Evolutionary conservation across 2,329 filamentous ascomycete genomes (phyloP).

Genomic region (Colletotrichum gigasporum): DNA sequence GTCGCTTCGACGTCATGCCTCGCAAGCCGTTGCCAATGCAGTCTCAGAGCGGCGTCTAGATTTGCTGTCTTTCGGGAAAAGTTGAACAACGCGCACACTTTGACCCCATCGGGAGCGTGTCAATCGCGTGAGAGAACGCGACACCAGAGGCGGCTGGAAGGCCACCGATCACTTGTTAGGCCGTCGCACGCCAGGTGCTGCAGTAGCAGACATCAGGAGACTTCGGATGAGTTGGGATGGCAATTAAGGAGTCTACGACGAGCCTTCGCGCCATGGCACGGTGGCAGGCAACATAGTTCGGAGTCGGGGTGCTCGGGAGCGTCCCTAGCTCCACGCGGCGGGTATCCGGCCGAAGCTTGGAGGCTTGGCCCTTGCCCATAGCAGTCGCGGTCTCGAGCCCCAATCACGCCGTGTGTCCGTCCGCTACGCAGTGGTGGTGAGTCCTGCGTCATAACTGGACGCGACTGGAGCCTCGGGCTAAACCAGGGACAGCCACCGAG

Average conservation of each 20-base stretch:
- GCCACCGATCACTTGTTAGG: neutral
- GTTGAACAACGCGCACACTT: neutral
- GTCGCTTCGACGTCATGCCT: neutral
- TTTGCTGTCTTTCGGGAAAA: too few relatives aligned
- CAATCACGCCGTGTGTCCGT: neutral
- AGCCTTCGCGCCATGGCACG: neutral
- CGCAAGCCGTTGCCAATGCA: neutral
- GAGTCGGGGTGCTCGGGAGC: slow-evolving; percentile 18
- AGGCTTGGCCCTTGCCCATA: slow-evolving; percentile 11
- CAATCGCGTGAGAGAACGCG: neutral
- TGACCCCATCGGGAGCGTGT: neutral
- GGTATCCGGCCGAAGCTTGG: slow-evolving; percentile 20
- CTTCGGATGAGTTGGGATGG: neutral
- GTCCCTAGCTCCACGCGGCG: slow-evolving; percentile 10
- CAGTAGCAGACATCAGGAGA: neutral
- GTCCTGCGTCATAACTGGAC: slow-evolving; percentile 18
- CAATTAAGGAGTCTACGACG: too few relatives aligned
- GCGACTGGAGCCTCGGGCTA: neutral
- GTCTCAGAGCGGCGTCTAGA: too few relatives aligned
- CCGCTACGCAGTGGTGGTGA: neutral
- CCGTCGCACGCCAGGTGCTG: neutral
- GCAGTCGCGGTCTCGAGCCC: neutral
- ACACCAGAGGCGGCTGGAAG: neutral
- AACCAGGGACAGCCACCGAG: slow-evolving; percentile 8
- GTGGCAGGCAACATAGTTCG: neutral